A percentile compares a stretch with the other conserved stretches of the same genome.
phyloP scores from a whole-genome alignment of 768 basidiomycete genomes.

The Phylloporus arenicola region DNA sequence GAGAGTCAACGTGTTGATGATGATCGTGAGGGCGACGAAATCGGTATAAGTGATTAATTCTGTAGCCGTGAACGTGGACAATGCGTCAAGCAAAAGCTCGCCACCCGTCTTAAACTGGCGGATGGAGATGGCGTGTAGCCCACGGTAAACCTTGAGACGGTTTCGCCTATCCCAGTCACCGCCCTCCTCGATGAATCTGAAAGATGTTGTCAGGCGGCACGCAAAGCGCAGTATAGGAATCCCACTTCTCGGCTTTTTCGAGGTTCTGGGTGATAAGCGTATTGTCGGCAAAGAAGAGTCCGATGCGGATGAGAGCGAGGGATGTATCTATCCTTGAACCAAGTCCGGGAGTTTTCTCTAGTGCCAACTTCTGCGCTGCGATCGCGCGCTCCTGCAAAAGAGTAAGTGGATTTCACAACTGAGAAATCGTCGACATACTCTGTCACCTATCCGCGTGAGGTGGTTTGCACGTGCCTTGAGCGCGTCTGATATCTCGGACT shows the following conservation, averaged over 20 bases:
- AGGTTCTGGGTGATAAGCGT: conserved; percentile 66
- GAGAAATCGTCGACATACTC: conserved; percentile 28
- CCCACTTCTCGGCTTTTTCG: conserved; percentile 75
- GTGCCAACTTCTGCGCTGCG: conserved; percentile 73
- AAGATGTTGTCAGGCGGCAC: neutral
- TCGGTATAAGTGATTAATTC: conserved; percentile 87
- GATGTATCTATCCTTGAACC: conserved; percentile 93
- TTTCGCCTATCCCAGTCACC: conserved; percentile 99
- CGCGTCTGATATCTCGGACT: conserved; percentile 88
- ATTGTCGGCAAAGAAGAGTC: conserved; percentile 84
- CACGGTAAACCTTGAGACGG: conserved; percentile 92
- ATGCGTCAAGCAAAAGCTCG: conserved; percentile 83
- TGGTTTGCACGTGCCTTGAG: conserved; percentile 81
- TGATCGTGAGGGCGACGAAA: conserved; percentile 81
- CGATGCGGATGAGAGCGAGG: conserved; percentile 82
- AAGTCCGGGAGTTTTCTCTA: conserved; percentile 88
- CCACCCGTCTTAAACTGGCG: conserved; percentile 87
- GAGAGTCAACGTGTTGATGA: conserved; percentile 71
- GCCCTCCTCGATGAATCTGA: conserved; percentile 85
- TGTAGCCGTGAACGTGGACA: conserved; percentile 91
- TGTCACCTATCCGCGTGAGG: conserved; percentile 85
- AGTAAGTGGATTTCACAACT: neutral
- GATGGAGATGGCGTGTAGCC: conserved; percentile 76
- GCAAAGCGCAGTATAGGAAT: conserved; percentile 7
- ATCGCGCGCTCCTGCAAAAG: conserved; percentile 65